phyloP scores from a whole-genome alignment of 2,329 filamentous ascomycete genomes.

The Xylariaceae sp. region DNA sequence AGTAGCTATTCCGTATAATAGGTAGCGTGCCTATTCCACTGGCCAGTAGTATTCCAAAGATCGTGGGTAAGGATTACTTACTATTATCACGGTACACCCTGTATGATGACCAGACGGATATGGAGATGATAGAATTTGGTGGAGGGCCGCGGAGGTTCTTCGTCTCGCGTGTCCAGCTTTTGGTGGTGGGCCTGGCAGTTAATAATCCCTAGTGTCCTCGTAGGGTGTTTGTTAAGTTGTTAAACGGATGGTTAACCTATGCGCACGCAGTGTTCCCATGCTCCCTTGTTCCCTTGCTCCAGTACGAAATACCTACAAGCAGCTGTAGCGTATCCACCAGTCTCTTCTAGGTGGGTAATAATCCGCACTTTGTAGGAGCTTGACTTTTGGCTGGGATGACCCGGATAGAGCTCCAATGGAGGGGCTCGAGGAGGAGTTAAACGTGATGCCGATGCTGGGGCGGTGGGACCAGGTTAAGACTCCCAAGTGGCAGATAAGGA shows the following conservation, averaged over 20 bases:
- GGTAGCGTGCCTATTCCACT: background rate
- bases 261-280: too few relatives aligned
- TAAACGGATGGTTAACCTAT: too few relatives aligned
- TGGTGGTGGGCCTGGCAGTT: background rate
- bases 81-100: too few relatives aligned
- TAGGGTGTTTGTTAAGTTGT: background rate
- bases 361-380: conserved; percentile 7
- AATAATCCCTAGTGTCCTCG: background rate
- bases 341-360: too few relatives aligned
- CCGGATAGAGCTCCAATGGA: background rate
- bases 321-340: too few relatives aligned
- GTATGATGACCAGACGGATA: background rate
- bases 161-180: background rate
- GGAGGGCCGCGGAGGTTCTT: conserved; percentile 3
- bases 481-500: background rate
- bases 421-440: conserved; percentile 7
- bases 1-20: background rate
- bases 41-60: too few relatives aligned
- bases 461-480: conserved; percentile 8
- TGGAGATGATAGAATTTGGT: background rate
- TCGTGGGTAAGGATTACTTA: too few relatives aligned
- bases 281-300: too few relatives aligned
- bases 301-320: background rate
- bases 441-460: conserved; percentile 15
- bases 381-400: background rate